A percentile compares a stretch with the other conserved stretches of the same genome.
Conservation (phyloP, 192 early-diverging fungal species). For the Dispira parvispora region DNA sequence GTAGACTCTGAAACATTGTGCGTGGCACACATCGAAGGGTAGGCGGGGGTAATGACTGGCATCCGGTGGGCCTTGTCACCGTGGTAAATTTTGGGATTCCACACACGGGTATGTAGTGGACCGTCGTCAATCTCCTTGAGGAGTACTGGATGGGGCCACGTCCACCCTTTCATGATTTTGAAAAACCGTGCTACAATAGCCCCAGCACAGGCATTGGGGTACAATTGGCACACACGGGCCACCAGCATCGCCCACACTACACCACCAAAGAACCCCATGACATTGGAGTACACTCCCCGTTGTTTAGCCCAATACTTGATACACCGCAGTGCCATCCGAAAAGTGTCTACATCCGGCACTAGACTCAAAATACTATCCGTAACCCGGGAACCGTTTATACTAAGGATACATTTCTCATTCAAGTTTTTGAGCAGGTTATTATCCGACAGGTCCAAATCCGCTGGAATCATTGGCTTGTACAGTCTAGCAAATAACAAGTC, state of each 20-base stretch:
- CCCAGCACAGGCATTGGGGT: constrained; percentile 83
- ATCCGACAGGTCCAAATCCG: constrained; percentile 72
- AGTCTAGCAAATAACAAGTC: constrained; percentile 87
- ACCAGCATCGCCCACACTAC: constrained; percentile 98
- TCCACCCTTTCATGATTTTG: constrained; percentile 70
- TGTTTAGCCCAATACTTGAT: constrained; percentile 96
- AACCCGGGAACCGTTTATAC: constrained; percentile 91
- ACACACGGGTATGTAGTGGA: constrained; percentile 70
- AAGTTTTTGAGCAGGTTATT: constrained; percentile 71
- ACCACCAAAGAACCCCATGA: constrained; percentile 96
- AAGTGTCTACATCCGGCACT: constrained; percentile 78
- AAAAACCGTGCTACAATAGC: constrained; percentile 83
- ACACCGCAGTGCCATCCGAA: constrained; percentile 79
- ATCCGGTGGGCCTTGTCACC: constrained; percentile 70
- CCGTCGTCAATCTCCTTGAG: constrained; percentile 79
- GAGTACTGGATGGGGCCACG: constrained; percentile 86
- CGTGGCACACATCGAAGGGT: constrained; percentile 95
- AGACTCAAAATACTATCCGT: constrained; percentile 91
- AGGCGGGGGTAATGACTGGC: constrained; percentile 98
- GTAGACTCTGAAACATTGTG: constrained; percentile 91
- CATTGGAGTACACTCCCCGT: constrained; percentile 86
- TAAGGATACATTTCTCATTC: constrained; percentile 74
- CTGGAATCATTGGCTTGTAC: constrained; percentile 52
- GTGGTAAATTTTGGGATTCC: constrained; percentile 85
- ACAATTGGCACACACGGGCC: constrained; percentile 87